Evolutionary conservation across 139 green algal genomes (phyloP), one percentile per base, ranked within the genome.

Genomic region (Zygnema cylindricum): DNA sequence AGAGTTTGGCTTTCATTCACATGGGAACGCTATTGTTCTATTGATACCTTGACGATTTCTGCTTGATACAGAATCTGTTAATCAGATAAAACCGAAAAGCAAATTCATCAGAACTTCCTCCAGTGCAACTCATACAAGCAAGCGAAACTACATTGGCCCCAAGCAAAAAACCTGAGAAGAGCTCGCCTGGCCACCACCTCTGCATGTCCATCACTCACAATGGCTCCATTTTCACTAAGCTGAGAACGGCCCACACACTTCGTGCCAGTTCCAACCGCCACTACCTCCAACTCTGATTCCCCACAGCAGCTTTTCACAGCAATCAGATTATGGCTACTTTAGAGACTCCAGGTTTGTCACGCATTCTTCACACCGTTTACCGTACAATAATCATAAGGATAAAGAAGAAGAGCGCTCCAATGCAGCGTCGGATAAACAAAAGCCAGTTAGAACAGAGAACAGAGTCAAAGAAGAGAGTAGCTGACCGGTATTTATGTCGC

Each of bases 181-280:
- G 86, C 87, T 57, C 87, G n/a, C 39, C 85, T 2, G 11, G 87
- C 87, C 33, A 91, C 49, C 22, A 91, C 87, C 43, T 91, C 87
- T 33, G 87, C 87, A 89, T 91, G 85, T 11, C 42, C 69, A 69
- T 91, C 87, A 69, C 75, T 91, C 33, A 91, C 55, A 36, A 91
- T 42, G 33, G 90, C 85, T 16, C 87, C 87, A 1, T 42, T 41
- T 16, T 30, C 16, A 43, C 84, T 91, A 23, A 91, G 49, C 86
- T n/a, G 30, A 38, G 77, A 87, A 39, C 16, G 36, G 38, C 86
- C 55, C 33, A 91, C 33, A 43, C 87, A 91, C 71, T 91, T 91
- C 1, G 87, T 91, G n/a, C 85, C 87, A 1, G 87, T 91, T 1
- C 83, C 87, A 32, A 92, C 21, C 33, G 87, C 85, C 7, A 91